Evolutionary conservation across 495 filamentous ascomycete genomes (phyloP).

Genomic region (Daldinia loculata): DNA sequence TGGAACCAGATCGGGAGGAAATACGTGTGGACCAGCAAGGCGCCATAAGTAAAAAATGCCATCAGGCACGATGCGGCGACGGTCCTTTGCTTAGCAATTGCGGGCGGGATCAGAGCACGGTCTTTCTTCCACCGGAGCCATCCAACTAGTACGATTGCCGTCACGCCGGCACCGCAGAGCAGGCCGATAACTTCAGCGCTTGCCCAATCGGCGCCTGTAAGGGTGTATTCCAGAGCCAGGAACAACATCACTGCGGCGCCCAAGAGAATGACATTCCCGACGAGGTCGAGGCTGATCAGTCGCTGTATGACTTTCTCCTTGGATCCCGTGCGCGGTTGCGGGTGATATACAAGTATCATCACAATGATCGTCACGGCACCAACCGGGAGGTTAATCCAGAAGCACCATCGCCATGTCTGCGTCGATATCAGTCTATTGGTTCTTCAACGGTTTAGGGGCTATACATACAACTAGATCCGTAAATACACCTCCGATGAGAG

Average conservation of each 20-base stretch:
- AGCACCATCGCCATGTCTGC: conserved; percentile 75
- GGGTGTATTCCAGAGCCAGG: conserved; percentile 78
- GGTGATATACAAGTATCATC: conserved; percentile 66
- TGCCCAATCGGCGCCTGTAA: conserved; percentile 66
- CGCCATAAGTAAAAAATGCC: conserved; percentile 60
- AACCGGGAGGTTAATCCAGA: conserved; percentile 77
- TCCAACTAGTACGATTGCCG: conserved; percentile 61
- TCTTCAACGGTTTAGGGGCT: neutral
- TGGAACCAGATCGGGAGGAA: conserved; percentile 87
- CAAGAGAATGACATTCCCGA: conserved; percentile 69
- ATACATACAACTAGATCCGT: conserved; percentile 55
- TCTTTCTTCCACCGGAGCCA: conserved; percentile 64
- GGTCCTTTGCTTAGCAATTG: conserved; percentile 71
- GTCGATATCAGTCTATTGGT: neutral
- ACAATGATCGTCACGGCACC: conserved; percentile 70
- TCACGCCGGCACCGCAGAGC: conserved; percentile 48
- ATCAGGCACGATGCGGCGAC: conserved; percentile 65
- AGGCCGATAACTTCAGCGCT: conserved; percentile 68
- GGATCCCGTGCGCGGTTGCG: conserved; percentile 45
- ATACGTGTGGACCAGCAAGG: conserved; percentile 68
- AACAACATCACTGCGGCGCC: conserved; percentile 70
- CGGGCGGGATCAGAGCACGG: conserved; percentile 70
- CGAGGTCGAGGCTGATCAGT: conserved; percentile 66
- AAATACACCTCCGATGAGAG: conserved; percentile 66
- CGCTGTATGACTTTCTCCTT: conserved; percentile 28